Evolutionary conservation across 2,329 filamentous ascomycete genomes (phyloP), one percentile per base, ranked within the genome.

Genomic region (Penicillium psychrosexuale): DNA sequence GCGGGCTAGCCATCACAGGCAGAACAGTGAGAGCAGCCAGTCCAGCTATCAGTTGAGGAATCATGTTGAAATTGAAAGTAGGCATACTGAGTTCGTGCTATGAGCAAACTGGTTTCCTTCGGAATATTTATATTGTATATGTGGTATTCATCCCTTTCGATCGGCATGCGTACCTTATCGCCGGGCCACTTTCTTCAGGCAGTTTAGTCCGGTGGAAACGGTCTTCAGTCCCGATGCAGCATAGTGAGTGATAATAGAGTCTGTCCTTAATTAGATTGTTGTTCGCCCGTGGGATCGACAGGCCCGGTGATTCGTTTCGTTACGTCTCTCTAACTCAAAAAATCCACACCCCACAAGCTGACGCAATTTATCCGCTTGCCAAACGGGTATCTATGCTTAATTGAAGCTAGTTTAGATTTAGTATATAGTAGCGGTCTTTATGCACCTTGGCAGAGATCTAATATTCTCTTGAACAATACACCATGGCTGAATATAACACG

Each of bases 1-100:
- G 24, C 11, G 28, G 49, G 8, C 38, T 42, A 8, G 22, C 38
- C 15, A 49, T 37, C 31, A 39, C 47, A 11, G 51, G 52, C 27
- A 55, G 46, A 12, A 39, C 38, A 12, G 44, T 24, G 8, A 61
- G 39, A 33, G 50, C 51, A 37, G 56, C 39, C 8, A 54, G 38
- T 15, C 39, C 44, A 11, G 48, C 17, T 51, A 53, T 8, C 0
- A 48, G 11, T 33, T 42, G 40, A 39, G 47, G 47, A 37, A 59
- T 50, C 59, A 61, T 61, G 8, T 12, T 44, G 40, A 5, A 13
- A 31, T 34, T 22, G 9, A 34, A n/a, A n/a, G 11, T 6, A 11
- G 15, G 9, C 13, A n/a, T 6, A 31, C 3, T 34, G 13, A 42
- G 13, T 15, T 19, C 15, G 3, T 5, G 13, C 3, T 12, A 17